phyloP scores from a whole-genome alignment of 192 early-diverging fungal genomes.

The Helicostylum pulchrum region DNA sequence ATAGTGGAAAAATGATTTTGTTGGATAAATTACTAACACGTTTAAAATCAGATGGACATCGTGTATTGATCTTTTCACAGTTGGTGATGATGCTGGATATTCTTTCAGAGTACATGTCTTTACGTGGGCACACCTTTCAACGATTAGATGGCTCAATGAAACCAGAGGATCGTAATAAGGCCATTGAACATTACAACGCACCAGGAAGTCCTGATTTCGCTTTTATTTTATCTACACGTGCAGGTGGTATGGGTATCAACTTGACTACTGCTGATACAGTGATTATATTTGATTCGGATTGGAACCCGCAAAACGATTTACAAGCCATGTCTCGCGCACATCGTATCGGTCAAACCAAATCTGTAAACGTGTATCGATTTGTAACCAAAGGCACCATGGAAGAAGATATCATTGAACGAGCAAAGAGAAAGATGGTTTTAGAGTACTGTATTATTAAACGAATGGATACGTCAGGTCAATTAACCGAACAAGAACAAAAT shows the following conservation, averaged over 20 bases:
- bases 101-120: constrained; percentile 87
- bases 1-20: constrained; percentile 97
- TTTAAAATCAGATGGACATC: constrained; percentile 87
- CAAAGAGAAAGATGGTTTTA: constrained; percentile 98
- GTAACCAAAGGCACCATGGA: constrained; percentile 97
- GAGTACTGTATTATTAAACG: constrained; percentile 99
- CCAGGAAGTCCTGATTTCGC: constrained; percentile 91
- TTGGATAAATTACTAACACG: constrained; percentile 93
- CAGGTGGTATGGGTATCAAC: constrained; percentile 97
- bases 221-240: constrained; percentile 94
- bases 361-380: constrained; percentile 96
- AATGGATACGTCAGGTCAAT: constrained; percentile 56
- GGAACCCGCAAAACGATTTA: constrained; percentile 96
- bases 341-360: constrained; percentile 96
- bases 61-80: constrained; percentile 98
- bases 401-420: constrained; percentile 97
- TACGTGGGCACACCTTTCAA: constrained; percentile 87
- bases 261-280: constrained; percentile 96
- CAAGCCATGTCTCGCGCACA: constrained; percentile 98
- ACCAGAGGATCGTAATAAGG: constrained; percentile 87
- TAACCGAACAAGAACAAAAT: constrained; percentile 25
- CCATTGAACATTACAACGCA: constrained; percentile 98
- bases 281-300: constrained; percentile 91
- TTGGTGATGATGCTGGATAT: constrained; percentile 98
- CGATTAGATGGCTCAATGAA: constrained; percentile 90